Evolutionary conservation across 176 grass and related monocot genomes (phyloP), one percentile per base, ranked within the genome.

Genomic region (Juncus effusus): DNA sequence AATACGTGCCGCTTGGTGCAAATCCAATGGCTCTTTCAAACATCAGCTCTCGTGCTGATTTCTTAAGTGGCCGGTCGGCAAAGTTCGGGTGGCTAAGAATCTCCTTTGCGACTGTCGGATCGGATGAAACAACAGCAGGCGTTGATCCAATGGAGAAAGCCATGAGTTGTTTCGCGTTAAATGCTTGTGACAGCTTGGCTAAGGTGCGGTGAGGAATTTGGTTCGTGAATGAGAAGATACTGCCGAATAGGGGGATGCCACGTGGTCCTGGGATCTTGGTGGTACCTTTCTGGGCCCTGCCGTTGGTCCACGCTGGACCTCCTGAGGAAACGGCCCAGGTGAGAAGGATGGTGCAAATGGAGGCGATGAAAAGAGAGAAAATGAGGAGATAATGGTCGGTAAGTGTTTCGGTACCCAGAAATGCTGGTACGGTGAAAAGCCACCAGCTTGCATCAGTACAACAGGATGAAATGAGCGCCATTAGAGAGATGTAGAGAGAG

Each of bases 1-100:
- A 95, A 62, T 90, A 90, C 3, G 77, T 73, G 56, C 87, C 82
- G 42, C 59, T 79, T 9, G 82, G 82, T 4, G 87, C 87, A 51
- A 90, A 90, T 0, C 87, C 87, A 57, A 90, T 90, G 62, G 87
- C 87, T 38, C 87, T 79, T 28, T 61, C 53, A 56, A 90, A 90
- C 79, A 90, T 85, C 13, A 90, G 77, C 59, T 90, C 87, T 7
- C 87, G 67, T 0, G 79, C 83, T 2, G 87, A 90, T 3, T 67
- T 82, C 62, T 86, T 90, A 28, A 86, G 12, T 0, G 87, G 87
- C 10, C 87, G 76, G 69, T 90, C 83, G 0, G 87, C 73, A 11
- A 90, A 78, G 5, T 40, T 35, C 8, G 79, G 73, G 59, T 90
- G 83, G 0, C 76, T 4, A 2, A 90, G 87, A 12, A 90, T 68